phyloP scores from a whole-genome alignment of 371 early-diverging fungal genomes.

The Rhizopus arrhizus region DNA sequence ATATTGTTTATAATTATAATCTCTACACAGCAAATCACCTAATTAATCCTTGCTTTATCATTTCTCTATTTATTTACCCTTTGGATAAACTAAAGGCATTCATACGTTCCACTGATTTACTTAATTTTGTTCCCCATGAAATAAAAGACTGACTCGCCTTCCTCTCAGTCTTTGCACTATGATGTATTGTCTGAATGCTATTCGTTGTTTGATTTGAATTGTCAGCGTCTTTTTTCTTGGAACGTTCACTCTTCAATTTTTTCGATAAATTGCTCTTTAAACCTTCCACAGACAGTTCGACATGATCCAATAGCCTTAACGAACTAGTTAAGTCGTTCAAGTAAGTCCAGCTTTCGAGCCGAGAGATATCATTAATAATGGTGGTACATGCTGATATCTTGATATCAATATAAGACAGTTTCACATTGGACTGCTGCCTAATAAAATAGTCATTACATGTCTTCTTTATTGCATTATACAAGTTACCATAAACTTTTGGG shows the following conservation, averaged over 20 bases:
- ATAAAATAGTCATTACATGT: not conserved
- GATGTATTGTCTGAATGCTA: not conserved
- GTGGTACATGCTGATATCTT: constrained; percentile 58
- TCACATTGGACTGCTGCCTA: constrained; percentile 53
- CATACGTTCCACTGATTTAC: constrained; percentile 57
- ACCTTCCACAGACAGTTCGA: constrained; percentile 41
- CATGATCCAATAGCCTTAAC: constrained; percentile 31
- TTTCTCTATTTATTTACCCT: constrained; percentile 24
- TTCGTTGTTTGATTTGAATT: constrained; percentile 3
- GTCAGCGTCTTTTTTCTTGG: constrained; percentile 3
- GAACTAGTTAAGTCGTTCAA: constrained; percentile 39
- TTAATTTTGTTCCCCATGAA: constrained; percentile 53
- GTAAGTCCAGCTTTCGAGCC: constrained; percentile 42
- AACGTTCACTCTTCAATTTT: constrained; percentile 43
- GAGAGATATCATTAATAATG: constrained; percentile 34
- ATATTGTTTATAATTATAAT: constrained; percentile 50
- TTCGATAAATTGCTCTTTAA: constrained; percentile 40
- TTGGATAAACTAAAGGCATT: constrained; percentile 56
- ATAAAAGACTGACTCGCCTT: constrained; percentile 35
- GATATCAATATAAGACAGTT: constrained; percentile 54
- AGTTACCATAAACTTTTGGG: constrained; percentile 60
- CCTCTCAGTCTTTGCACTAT: constrained; percentile 17
- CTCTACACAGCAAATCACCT: constrained; percentile 22
- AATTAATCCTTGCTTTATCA: not conserved
- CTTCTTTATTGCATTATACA: not conserved